These are phyloP conservation scores for Torrubiellomyces zombiae DNA, from an alignment of 2,329 filamentous ascomycete species.

Conservation along the genomic window DNA sequence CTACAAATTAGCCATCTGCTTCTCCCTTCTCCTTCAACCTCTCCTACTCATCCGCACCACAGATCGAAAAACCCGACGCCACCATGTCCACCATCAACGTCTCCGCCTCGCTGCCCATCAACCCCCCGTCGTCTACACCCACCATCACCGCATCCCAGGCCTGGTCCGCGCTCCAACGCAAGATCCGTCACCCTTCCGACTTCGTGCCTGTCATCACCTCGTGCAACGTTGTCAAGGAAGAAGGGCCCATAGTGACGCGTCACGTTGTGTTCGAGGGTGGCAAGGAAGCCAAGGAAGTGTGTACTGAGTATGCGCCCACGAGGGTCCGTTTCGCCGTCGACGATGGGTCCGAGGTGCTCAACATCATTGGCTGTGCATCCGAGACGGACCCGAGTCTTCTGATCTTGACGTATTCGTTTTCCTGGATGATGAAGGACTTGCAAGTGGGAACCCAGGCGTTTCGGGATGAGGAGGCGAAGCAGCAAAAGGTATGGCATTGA, in stretches of 20 bases:
- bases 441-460: slow-evolving; percentile 8
- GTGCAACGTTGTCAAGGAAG: slow-evolving; percentile 1
- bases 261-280: slow-evolving; percentile 8
- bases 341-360: slow-evolving; percentile 14
- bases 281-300: slow-evolving; percentile 11
- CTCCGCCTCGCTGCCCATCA: slow-evolving; percentile 14
- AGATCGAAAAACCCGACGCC: too few relatives aligned
- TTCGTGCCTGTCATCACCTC: slow-evolving; percentile 11
- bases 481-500: slow-evolving; percentile 8
- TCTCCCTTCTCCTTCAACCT: too few relatives aligned
- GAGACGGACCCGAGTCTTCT: too few relatives aligned
- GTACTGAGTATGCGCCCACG: slow-evolving; percentile 12
- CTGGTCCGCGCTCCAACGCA: slow-evolving; percentile 13
- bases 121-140: slow-evolving; percentile 13
- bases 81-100: slow-evolving; percentile 3
- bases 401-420: slow-evolving; percentile 17
- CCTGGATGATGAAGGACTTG: slow-evolving; percentile 11
- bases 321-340: slow-evolving; percentile 15
- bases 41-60: too few relatives aligned
- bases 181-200: slow-evolving; percentile 11
- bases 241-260: slow-evolving; percentile 6
- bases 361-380: too few relatives aligned
- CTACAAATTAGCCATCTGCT: too few relatives aligned
- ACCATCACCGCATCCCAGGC: slow-evolving; percentile 7
- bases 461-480: slow-evolving; percentile 6